Percentiles rank a stretch among this genome's conserved stretches.
Evolutionary conservation across 345 rosid species (phyloP).

Genomic region (Gossypium rotundifolium): DNA sequence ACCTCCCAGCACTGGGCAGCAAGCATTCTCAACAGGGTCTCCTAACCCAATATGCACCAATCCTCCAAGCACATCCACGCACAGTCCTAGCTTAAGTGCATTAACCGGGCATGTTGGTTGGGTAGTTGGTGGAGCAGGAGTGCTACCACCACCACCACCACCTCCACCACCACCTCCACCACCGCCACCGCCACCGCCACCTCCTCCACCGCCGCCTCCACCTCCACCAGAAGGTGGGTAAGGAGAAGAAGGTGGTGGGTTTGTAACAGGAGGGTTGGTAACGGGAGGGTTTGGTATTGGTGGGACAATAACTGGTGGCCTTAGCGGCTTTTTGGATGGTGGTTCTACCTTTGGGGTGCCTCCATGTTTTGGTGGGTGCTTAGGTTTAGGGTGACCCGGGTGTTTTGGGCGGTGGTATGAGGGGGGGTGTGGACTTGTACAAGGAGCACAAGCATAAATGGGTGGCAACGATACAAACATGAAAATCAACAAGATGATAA

Average conservation of each 20-base stretch:
- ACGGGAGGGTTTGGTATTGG: constrained; percentile 23
- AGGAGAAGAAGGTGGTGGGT: constrained; percentile 43
- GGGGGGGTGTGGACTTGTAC: constrained; percentile 42
- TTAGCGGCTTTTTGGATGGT: constrained; percentile 35
- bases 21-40: constrained; percentile 56
- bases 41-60: constrained; percentile 67
- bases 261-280: constrained; percentile 27
- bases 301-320: constrained; percentile 18
- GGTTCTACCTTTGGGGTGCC: constrained; percentile 35
- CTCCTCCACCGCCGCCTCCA: constrained; percentile 16
- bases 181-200: constrained; percentile 33
- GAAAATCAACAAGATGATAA: constrained; percentile 43
- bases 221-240: constrained; percentile 30
- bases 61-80: constrained; percentile 66
- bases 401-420: constrained; percentile 17
- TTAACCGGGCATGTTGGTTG: constrained; percentile 57
- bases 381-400: constrained; percentile 25
- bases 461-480: constrained; percentile 50
- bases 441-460: constrained; percentile 50
- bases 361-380: constrained; percentile 52
- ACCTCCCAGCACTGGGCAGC: constrained; percentile 68
- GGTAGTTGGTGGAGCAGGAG: constrained; percentile 34
- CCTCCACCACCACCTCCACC: constrained; percentile 27
- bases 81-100: constrained; percentile 59
- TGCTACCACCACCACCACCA: constrained; percentile 33